Conservation (phyloP, 768 basidiomycete species). For the Tylopilus sp. region DNA sequence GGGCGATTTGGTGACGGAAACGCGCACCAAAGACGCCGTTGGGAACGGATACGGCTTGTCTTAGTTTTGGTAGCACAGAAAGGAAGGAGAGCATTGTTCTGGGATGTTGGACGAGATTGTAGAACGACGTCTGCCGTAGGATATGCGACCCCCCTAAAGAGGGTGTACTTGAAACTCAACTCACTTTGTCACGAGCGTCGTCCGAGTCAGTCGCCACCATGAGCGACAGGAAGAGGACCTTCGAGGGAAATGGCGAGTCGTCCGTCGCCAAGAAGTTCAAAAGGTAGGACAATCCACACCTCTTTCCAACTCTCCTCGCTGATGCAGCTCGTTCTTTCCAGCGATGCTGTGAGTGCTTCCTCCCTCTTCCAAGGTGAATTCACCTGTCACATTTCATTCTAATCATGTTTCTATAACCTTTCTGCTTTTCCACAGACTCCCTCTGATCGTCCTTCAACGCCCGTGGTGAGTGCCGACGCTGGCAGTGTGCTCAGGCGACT, state of each 20-base stretch:
- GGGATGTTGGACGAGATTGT: too few relatives aligned
- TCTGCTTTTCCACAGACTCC: slow-evolving; percentile 45
- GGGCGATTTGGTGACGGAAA: slow-evolving; percentile 67
- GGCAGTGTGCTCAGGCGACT: neutral
- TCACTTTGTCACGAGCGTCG: slow-evolving; percentile 2
- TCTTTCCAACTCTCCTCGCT: slow-evolving; percentile 17
- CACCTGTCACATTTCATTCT: slow-evolving; percentile 46
- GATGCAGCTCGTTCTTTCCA: slow-evolving; percentile 31
- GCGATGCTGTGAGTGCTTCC: slow-evolving; percentile 62
- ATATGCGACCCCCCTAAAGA: slow-evolving; percentile 15
- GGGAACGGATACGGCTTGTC: slow-evolving; percentile 12
- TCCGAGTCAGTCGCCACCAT: slow-evolving; percentile 33
- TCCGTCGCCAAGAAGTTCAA: slow-evolving; percentile 56
- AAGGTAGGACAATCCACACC: slow-evolving; percentile 56
- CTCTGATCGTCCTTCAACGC: slow-evolving; percentile 42
- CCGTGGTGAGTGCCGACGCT: slow-evolving; percentile 40
- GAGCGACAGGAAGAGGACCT: slow-evolving; percentile 65
- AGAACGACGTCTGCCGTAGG: too few relatives aligned
- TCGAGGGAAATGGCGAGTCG: slow-evolving; percentile 52
- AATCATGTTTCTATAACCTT: slow-evolving; percentile 67
- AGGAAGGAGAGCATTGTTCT: slow-evolving; percentile 15
- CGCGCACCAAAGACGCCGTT: slow-evolving; percentile 23
- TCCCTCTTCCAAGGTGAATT: slow-evolving; percentile 70
- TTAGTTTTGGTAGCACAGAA: slow-evolving; percentile 12
- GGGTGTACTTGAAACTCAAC: slow-evolving; percentile 11